Conservation (phyloP, 371 early-diverging fungal genomes). For the Rhizopus arrhizus region DNA sequence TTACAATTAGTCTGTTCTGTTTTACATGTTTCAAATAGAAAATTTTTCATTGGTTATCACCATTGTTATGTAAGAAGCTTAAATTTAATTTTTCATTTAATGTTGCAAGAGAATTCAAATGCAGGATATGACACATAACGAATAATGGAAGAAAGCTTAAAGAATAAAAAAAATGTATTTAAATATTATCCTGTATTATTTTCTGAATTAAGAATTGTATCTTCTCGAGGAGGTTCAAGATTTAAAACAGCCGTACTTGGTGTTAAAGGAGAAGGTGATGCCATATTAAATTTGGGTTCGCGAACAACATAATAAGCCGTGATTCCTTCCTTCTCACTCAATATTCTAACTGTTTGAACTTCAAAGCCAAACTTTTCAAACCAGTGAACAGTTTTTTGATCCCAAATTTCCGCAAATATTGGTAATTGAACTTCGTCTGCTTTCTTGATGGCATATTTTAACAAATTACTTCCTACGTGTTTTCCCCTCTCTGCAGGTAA, state of each 20-base stretch:
- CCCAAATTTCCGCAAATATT: slow-evolving; percentile 37
- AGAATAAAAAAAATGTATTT: too few species aligned
- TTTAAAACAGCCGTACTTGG: slow-evolving; percentile 15
- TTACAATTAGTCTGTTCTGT: too few species aligned
- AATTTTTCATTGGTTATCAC: too few species aligned
- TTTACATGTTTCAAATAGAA: too few species aligned
- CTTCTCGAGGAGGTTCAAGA: slow-evolving; percentile 33
- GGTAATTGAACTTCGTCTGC: slow-evolving; percentile 34
- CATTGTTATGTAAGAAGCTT: too few species aligned
- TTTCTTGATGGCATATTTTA: slow-evolving; percentile 27
- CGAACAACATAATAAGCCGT: slow-evolving; percentile 28
- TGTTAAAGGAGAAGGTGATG: slow-evolving; percentile 7
- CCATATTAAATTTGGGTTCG: slow-evolving; percentile 16
- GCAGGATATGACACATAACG: too few species aligned
- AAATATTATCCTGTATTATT: slow-evolving; percentile 3
- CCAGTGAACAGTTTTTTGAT: slow-evolving; percentile 14
- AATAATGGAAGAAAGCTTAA: too few species aligned
- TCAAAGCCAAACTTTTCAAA: slow-evolving; percentile 25
- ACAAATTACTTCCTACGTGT: slow-evolving; percentile 16
- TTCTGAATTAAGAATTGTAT: slow-evolving; percentile 3
- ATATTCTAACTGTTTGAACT: slow-evolving; percentile 13
- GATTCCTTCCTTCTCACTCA: slow-evolving; percentile 14
- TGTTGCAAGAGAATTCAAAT: too few species aligned
- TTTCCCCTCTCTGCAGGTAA: slow-evolving; percentile 29
- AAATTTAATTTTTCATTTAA: too few species aligned